Base-by-base conservation (phyloP, 805 yeast species). In the Myxozyma sirexii region DNA sequence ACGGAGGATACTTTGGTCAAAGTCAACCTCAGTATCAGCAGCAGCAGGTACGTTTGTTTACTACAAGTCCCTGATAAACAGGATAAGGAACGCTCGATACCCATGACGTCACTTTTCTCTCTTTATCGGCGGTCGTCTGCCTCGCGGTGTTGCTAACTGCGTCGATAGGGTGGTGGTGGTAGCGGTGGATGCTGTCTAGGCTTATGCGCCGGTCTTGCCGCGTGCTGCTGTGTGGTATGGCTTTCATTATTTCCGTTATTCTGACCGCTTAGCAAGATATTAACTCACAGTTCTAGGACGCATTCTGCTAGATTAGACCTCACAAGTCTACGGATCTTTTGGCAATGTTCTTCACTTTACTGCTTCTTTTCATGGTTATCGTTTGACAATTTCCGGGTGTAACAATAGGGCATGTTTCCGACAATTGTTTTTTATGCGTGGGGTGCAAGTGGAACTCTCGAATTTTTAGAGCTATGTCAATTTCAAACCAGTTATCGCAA, bases 121-220 rank as follows among this genome's bases (percentile, higher is more conserved):
- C 17, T 38, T 3, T n/a, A n/a, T n/a, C n/a, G n/a, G n/a, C n/a
- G n/a, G n/a, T n/a, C n/a, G n/a, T n/a, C n/a, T n/a, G n/a, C n/a
- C n/a, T n/a, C n/a, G n/a, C n/a, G n/a, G n/a, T n/a, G n/a, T n/a
- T n/a, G n/a, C n/a, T n/a, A n/a, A n/a, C n/a, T n/a, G n/a, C n/a
- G n/a, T n/a, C n/a, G n/a, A n/a, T n/a, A n/a, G n/a, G 8, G 29
- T 13, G 39, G 56, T 35, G 49, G 53, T 31, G 43, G 53, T 4
- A 7, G 29, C 27, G 47, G 58, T 43, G 52, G 59, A 17, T 55
- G 59, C 27, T 55, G 59, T 29, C 41, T 55, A 12, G 59, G 59
- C n/a, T 45, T 55, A 13, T 55, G 53, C 44, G 59, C 59, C 5
- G 59, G 52, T 48, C 53, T 55, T 33, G 59, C 59, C 6, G 53